Conservation (phyloP, 306 rosid species). For the Acacia crassicarpa region DNA sequence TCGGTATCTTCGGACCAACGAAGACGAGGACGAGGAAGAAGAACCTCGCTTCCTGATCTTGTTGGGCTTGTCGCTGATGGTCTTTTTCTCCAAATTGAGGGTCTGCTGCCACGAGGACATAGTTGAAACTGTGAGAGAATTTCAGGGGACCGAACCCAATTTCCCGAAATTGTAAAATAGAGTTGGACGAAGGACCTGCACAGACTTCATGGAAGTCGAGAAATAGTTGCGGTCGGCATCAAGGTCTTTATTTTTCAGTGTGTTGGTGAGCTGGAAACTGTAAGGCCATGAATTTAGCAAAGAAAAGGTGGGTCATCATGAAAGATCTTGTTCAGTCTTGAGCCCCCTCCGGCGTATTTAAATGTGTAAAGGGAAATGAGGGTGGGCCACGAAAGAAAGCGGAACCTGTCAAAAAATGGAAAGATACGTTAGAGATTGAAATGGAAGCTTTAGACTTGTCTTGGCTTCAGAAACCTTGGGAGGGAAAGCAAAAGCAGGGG, state of each 20-base stretch:
- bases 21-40: conserved; percentile 62
- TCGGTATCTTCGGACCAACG: conserved; percentile 49
- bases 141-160: conserved; percentile 13
- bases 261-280: conserved; percentile 39
- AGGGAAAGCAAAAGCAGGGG: conserved; percentile 31
- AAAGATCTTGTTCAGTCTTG: conserved; percentile 42
- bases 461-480: conserved; percentile 36
- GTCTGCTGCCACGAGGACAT: conserved; percentile 47
- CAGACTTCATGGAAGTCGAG: conserved; percentile 25
- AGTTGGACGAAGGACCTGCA: neutral
- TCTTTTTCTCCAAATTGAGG: conserved; percentile 5
- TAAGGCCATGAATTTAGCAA: conserved; percentile 49
- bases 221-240: conserved; percentile 23
- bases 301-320: conserved; percentile 29
- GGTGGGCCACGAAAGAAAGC: conserved; percentile 35
- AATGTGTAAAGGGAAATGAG: conserved; percentile 43
- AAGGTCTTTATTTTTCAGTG: conserved; percentile 10
- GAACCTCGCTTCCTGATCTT: conserved; percentile 67
- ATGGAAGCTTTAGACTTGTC: conserved; percentile 23
- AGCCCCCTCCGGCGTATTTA: conserved; percentile 28
- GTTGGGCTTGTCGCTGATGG: conserved; percentile 31
- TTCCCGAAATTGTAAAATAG: conserved; percentile 22
- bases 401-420: conserved; percentile 27
- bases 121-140: neutral
- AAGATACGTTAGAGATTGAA: conserved; percentile 28